phyloP scores from a whole-genome alignment of 768 basidiomycete species.

The Suillus luteus region DNA sequence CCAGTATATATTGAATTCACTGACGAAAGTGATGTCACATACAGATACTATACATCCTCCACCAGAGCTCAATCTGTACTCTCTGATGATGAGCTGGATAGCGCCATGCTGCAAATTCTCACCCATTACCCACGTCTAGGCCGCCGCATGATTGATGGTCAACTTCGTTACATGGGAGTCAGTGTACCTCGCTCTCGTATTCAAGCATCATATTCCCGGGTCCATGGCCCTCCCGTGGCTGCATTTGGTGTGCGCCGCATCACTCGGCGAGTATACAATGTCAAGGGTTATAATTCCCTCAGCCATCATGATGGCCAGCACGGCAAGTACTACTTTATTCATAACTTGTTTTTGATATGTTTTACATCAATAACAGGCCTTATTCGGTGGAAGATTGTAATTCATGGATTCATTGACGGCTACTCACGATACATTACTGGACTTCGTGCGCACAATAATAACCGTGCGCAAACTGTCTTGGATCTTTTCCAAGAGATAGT shows the following conservation, averaged over 20 bases:
- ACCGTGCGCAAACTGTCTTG: slow-evolving; percentile 39
- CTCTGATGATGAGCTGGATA: neutral
- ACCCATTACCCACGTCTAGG: neutral
- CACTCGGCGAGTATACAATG: slow-evolving; percentile 31
- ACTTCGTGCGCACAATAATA: slow-evolving; percentile 40
- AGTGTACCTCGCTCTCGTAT: neutral
- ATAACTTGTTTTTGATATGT: too few species aligned
- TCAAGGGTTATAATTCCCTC: slow-evolving; percentile 39
- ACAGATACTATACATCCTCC: neutral
- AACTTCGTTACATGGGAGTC: neutral
- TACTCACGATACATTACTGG: slow-evolving; percentile 34
- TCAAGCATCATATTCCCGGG: neutral
- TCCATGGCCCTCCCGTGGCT: neutral
- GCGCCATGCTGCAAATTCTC: neutral
- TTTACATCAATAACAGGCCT: too few species aligned
- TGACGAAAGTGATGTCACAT: neutral
- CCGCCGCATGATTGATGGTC: neutral
- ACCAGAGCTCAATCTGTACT: neutral
- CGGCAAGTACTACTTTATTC: too few species aligned
- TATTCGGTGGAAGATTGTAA: slow-evolving; percentile 34
- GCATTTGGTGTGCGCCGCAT: slow-evolving; percentile 30
- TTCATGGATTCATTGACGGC: slow-evolving; percentile 47
- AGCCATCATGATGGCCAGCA: slow-evolving; percentile 43
- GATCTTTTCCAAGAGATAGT: slow-evolving; percentile 31
- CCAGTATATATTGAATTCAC: neutral